Evolutionary conservation across 164 flowering plant species (phyloP).

Genomic region (Umbilicus rupestris): DNA sequence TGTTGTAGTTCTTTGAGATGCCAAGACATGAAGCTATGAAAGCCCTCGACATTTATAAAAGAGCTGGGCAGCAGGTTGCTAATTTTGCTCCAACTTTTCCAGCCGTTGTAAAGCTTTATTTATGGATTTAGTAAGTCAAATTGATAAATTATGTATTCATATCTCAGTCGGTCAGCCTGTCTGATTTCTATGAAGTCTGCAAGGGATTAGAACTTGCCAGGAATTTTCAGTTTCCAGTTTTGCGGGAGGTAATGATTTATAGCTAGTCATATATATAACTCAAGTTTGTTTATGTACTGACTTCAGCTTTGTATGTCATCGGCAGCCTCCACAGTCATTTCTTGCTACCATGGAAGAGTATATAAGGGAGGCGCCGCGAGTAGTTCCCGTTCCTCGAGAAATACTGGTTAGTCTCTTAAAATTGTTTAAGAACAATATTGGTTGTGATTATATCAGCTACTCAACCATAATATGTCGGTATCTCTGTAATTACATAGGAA

Average conservation of each 20-base stretch:
- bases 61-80: constrained; percentile 99
- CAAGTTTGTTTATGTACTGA: not conserved
- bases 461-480: too few species aligned
- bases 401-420: constrained; percentile 58
- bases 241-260: constrained; percentile 60
- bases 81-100: not conserved
- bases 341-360: constrained; percentile 98
- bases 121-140: not conserved
- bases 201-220: constrained; percentile 96
- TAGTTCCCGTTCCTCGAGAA: constrained; percentile 66
- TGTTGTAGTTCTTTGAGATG: constrained; percentile 94
- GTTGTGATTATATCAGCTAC: too few species aligned
- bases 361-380: constrained; percentile 87
- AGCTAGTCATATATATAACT: not conserved
- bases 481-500: constrained; percentile 45
- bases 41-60: constrained; percentile 87
- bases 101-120: not conserved
- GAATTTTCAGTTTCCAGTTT: constrained; percentile 91
- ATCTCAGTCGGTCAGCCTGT: constrained; percentile 71
- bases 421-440: too few species aligned
- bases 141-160: not conserved
- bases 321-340: constrained; percentile 97
- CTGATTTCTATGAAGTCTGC: constrained; percentile 90
- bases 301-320: constrained; percentile 1
- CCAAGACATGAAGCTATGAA: constrained; percentile 97